Base-by-base conservation (phyloP, 768 basidiomycete genomes). In the Fistulinella prunicolor region DNA sequence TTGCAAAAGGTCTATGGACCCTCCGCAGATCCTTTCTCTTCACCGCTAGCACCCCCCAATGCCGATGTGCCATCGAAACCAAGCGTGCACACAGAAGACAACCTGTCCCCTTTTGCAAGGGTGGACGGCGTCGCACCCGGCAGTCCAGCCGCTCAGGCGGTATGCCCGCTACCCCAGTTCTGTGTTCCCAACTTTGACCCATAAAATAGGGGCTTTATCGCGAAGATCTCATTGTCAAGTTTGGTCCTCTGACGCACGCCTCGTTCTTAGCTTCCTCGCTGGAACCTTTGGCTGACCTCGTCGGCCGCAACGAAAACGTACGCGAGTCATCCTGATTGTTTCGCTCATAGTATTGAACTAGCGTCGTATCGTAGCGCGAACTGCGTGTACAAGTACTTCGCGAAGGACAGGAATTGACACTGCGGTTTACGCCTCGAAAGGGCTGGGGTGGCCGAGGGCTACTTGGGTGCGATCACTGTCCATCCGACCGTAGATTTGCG, bases 381-480 rank as follows among this genome's bases (percentile, higher is more conserved):
- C 69, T 93, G 30, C 59, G 67, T 6, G 72, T 93, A 44, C 73
- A 76, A 38, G 75, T 89, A 9, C 66, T 80, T 23, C 80, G 88
- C 24, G 65, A 70, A 6, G 74, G 65, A 3, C 64, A 78, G 53
- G 63, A 58, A 7, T 55, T 80, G 13, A 70, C 70, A 17, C 58
- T 91, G 48, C 75, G 66, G n/a, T 70, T 93, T 36, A 83, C 72
- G 3, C 90, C 91, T 6, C 67, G 80, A 42, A 79, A 75, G 47
- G 84, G 84, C 7, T 96, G 93, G 93, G 91, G 90, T 52, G 93
- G 93, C 9, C 74, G 89, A 49, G 93, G 93, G 9, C 73, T 86
- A 64, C 70, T 96, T 36, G 93, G 93, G 86, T 90, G 53, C 58
- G 82, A 34, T 24, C 16, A 19, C 37, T n/a, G 38, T 41, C 47